Conservation (phyloP, 2,329 filamentous ascomycete species). For the Exophiala oligosperma region DNA sequence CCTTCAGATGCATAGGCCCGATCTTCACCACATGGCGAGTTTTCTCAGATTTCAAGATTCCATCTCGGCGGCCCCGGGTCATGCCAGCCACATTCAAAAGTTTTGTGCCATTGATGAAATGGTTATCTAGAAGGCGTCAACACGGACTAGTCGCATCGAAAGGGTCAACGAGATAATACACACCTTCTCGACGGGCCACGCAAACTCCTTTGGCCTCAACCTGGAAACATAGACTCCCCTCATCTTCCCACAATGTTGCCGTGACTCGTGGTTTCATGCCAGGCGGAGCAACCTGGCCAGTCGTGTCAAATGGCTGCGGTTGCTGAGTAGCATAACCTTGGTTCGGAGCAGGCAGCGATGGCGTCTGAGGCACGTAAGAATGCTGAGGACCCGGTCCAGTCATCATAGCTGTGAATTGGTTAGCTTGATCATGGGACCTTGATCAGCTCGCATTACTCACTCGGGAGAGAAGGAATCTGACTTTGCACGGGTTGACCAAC, state of each 20-base stretch:
- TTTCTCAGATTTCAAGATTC: constrained; percentile 97
- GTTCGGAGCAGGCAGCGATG: constrained; percentile 31
- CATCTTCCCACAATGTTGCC: constrained; percentile 96
- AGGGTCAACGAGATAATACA: constrained; percentile 27
- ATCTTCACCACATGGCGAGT: constrained; percentile 97
- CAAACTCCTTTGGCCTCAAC: constrained; percentile 96
- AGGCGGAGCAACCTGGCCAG: constrained; percentile 87
- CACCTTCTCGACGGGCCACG: constrained; percentile 89
- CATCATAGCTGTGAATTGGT: constrained; percentile 41
- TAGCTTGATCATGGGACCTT: background rate
- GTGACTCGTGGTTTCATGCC: constrained; percentile 97
- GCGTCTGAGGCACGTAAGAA: constrained; percentile 24
- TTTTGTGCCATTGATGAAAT: constrained; percentile 99
- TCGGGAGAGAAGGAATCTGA: constrained; percentile 58
- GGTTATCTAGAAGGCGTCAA: constrained; percentile 68
- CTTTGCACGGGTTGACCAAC: constrained; percentile 60
- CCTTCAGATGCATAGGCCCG: constrained; percentile 97
- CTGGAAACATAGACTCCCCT: constrained; percentile 95
- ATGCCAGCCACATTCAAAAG: constrained; percentile 95
- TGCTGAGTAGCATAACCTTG: constrained; percentile 48
- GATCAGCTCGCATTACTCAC: constrained; percentile 32
- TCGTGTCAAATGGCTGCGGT: constrained; percentile 71
- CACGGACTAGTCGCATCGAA: background rate
- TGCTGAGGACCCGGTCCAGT: constrained; percentile 21
- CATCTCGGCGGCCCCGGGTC: constrained; percentile 92